Percentiles rank a stretch among this genome's conserved stretches.
These are phyloP conservation scores for Apiosordaria backusii DNA, from an alignment of 495 filamentous ascomycete genomes.

Conservation along the genomic window DNA sequence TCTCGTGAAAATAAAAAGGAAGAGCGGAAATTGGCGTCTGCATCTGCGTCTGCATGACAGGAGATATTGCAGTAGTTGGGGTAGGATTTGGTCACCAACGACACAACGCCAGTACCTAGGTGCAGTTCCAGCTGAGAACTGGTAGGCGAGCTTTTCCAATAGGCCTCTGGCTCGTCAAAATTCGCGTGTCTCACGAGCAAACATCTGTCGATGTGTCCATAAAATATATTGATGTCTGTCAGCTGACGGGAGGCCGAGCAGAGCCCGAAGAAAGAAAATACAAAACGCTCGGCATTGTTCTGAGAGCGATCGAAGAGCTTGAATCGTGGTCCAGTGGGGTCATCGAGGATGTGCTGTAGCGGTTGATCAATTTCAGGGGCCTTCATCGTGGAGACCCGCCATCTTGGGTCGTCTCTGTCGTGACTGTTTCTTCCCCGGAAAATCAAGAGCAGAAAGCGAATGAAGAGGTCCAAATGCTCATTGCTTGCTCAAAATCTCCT, in stretches of 20 bases:
- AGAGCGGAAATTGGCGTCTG: neutral
- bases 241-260: neutral
- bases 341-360: neutral
- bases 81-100: neutral
- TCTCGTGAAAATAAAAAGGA: neutral
- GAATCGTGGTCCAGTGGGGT: neutral
- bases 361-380: neutral
- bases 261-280: neutral
- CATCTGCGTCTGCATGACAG: neutral
- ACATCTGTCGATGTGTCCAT: neutral
- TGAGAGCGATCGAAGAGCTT: neutral
- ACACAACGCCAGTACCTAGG: neutral
- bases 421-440: neutral
- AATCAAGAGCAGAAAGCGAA: neutral
- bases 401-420: neutral
- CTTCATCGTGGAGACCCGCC: neutral
- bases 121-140: neutral
- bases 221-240: neutral
- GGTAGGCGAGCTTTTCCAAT: neutral
- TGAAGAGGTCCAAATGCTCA: neutral
- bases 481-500: neutral
- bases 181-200: neutral
- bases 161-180: neutral
- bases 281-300: neutral
- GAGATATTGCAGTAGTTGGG: neutral